phyloP scores from a whole-genome alignment of 768 basidiomycete genomes.

The Rhizopogon vulgaris region DNA sequence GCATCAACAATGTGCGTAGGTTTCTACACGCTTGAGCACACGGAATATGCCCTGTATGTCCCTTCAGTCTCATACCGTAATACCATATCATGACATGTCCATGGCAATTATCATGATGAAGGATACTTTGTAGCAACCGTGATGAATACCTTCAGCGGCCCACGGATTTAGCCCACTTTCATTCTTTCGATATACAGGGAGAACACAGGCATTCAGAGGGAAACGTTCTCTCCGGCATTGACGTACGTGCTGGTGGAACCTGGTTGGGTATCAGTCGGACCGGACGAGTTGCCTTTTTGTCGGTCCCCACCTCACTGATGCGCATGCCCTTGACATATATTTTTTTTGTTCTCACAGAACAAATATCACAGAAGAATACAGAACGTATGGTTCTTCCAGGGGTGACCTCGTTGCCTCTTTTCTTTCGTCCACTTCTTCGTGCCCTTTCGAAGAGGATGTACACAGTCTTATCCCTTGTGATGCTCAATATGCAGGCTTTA shows the following conservation, averaged over 20 bases:
- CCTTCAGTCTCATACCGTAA: conserved; percentile 2
- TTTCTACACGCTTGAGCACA: conserved; percentile 71
- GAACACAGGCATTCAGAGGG: conserved; percentile 14
- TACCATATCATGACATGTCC: conserved; percentile 1
- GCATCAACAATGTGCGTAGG: conserved; percentile 62
- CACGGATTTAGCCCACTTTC: conserved; percentile 60
- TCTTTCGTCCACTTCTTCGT: conserved; percentile 46
- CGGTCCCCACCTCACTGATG: conserved; percentile 24
- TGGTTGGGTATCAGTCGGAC: conserved; percentile 71
- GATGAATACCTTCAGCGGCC: conserved; percentile 70
- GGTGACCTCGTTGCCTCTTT: conserved; percentile 66
- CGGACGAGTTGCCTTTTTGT: conserved; percentile 72
- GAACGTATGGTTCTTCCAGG: conserved; percentile 49
- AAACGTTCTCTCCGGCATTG: conserved; percentile 66
- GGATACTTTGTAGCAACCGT: conserved; percentile 57
- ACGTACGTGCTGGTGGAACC: conserved; percentile 68
- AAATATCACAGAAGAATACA: conserved; percentile 68
- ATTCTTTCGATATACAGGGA: conserved; percentile 45
- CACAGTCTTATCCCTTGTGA: conserved; percentile 41
- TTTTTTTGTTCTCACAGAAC: conserved; percentile 45
- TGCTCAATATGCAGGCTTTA: conserved; percentile 71
- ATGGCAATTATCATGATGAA: conserved; percentile 38
- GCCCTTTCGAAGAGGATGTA: conserved; percentile 44
- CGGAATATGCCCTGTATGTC: conserved; percentile 69
- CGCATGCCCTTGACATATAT: conserved; percentile 1